These are phyloP conservation scores for Hyphopichia khmerensis DNA, from an alignment of 1,139 yeast genomes.

Conservation along the genomic window DNA sequence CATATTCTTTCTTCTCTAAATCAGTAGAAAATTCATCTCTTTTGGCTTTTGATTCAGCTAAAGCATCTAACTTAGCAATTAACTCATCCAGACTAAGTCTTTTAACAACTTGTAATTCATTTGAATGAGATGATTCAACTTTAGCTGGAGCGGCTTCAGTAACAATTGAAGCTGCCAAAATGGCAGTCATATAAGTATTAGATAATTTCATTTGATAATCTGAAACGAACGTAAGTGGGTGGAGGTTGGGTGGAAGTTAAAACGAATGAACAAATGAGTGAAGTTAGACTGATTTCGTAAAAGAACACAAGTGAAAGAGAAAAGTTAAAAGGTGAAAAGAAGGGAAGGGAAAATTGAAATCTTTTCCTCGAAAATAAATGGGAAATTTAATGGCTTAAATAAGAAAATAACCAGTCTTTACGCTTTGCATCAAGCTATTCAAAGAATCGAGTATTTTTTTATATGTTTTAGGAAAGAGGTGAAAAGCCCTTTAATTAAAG, in stretches of 20 bases:
- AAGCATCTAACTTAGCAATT: constrained; percentile 12
- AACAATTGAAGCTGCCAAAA: constrained; percentile 25
- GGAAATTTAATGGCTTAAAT: constrained; percentile 1
- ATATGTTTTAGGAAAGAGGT: neutral
- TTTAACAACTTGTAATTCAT: constrained; percentile 5
- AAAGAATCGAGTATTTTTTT: neutral
- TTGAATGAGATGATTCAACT: constrained; percentile 4
- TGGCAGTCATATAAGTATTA: constrained; percentile 26
- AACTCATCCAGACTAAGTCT: constrained; percentile 1
- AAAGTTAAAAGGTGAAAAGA: no score
- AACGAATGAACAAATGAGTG: constrained; percentile 7
- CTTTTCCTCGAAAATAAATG: no score
- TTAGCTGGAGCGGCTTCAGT: constrained; percentile 30
- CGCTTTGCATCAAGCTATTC: neutral
- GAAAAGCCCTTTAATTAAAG: neutral
- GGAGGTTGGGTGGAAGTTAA: no score
- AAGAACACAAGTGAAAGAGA: neutral
- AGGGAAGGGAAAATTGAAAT: no score
- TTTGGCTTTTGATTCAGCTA: constrained; percentile 23
- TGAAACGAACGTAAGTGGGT: constrained; percentile 1
- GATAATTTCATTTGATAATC: constrained; percentile 21
- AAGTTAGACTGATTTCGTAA: neutral
- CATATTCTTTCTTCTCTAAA: constrained; percentile 31
- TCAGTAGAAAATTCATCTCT: constrained; percentile 29
- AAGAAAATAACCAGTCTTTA: neutral